Conservation (phyloP, 2,329 filamentous ascomycete species). For the Fusarium verrucosum region DNA sequence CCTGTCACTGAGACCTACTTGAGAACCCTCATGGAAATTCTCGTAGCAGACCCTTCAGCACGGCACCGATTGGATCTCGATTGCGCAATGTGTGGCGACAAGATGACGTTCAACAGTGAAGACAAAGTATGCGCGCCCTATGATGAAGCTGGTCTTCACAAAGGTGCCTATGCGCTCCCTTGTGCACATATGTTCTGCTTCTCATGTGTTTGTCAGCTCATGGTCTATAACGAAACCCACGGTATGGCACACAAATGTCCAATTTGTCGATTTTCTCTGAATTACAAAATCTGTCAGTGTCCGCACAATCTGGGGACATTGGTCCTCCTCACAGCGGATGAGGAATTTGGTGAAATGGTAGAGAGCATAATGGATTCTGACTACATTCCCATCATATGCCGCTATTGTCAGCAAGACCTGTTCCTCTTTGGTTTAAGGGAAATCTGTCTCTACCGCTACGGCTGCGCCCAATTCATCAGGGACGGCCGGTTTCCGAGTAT, state of each 20-base stretch:
- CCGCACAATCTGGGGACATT: neutral
- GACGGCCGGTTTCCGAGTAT: neutral
- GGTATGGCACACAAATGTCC: neutral
- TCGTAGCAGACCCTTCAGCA: neutral
- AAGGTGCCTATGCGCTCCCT: neutral
- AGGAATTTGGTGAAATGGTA: neutral
- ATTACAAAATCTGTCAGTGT: neutral
- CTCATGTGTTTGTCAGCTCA: neutral
- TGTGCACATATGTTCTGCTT: slow-evolving; percentile 23
- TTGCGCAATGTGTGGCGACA: slow-evolving; percentile 9
- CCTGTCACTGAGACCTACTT: neutral
- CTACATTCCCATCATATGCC: neutral
- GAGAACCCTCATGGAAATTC: neutral
- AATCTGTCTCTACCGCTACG: neutral
- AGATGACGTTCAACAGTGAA: neutral
- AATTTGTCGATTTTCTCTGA: neutral
- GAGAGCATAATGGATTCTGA: neutral
- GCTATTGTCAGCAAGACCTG: neutral
- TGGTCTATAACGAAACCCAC: rapidly evolving
- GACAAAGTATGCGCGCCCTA: neutral
- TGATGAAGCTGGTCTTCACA: neutral
- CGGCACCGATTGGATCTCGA: neutral
- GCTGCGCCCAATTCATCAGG: neutral
- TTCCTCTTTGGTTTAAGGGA: neutral
- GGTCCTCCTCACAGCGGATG: neutral